Conservation (phyloP, 129 eudicot genomes). For the Flaveria bidentis region DNA sequence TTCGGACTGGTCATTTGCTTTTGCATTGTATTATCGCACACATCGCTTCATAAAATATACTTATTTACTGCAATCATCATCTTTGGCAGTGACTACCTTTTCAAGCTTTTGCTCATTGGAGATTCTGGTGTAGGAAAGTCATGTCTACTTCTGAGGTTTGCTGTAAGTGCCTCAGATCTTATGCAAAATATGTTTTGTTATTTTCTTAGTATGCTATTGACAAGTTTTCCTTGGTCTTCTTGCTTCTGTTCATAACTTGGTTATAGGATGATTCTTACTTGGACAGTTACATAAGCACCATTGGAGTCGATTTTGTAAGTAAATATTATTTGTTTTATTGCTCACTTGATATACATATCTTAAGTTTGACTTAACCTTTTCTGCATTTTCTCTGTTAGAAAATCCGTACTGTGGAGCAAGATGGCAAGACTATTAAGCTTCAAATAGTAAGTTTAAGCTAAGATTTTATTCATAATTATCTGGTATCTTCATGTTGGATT, state of each 20-base stretch:
- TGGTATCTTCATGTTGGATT: background rate
- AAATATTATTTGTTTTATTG: background rate
- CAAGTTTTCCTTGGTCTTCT: background rate
- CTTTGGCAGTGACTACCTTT: constrained; percentile 46
- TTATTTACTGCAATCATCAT: background rate
- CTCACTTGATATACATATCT: constrained; percentile 14
- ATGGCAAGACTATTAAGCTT: constrained; percentile 83
- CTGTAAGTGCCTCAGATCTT: constrained; percentile 39
- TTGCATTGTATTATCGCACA: background rate
- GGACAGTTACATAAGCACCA: constrained; percentile 61
- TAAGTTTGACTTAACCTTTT: background rate
- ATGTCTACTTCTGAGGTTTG: constrained; percentile 50
- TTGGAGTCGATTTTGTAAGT: constrained; percentile 59
- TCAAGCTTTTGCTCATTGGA: constrained; percentile 52
- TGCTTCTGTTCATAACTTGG: background rate
- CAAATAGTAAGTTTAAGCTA: constrained; percentile 64
- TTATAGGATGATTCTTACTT: constrained; percentile 58
- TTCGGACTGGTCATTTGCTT: background rate
- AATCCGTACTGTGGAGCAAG: constrained; percentile 97
- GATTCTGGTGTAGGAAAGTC: constrained; percentile 53
- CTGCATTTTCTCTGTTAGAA: constrained; percentile 46
- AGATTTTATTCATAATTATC: background rate
- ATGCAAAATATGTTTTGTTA: background rate
- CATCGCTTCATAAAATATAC: background rate
- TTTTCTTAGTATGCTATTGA: background rate